Percentiles rank a stretch among this genome's conserved stretches.
Conservation (phyloP, 2,329 filamentous ascomycete genomes). For the Trichoderma guizhouense region DNA sequence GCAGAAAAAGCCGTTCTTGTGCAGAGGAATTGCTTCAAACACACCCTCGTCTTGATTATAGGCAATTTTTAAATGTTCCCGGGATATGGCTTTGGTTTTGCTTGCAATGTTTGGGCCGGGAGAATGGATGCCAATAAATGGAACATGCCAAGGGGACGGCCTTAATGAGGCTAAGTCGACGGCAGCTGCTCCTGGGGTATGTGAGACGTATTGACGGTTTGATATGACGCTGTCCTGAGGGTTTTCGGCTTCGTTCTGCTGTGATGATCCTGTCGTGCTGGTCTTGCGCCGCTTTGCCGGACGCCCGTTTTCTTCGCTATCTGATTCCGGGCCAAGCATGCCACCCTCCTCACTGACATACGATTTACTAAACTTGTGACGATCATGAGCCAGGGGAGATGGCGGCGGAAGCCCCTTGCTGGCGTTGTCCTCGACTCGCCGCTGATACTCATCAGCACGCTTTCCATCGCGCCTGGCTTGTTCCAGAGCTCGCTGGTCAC, state of each 20-base stretch:
- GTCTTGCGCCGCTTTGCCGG: slow-evolving; percentile 47
- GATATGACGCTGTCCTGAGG: slow-evolving; percentile 48
- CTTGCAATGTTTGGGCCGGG: slow-evolving; percentile 57
- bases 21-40: slow-evolving; percentile 62
- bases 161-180: slow-evolving; percentile 59
- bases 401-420: slow-evolving; percentile 49
- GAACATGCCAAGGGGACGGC: slow-evolving; percentile 59
- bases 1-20: slow-evolving; percentile 67
- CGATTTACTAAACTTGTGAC: slow-evolving; percentile 58
- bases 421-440: slow-evolving; percentile 45
- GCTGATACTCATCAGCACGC: slow-evolving; percentile 44
- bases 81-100: slow-evolving; percentile 69
- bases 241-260: slow-evolving; percentile 42
- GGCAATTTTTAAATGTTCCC: slow-evolving; percentile 68
- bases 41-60: slow-evolving; percentile 61
- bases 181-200: slow-evolving; percentile 56
- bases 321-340: slow-evolving; percentile 62
- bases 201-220: slow-evolving; percentile 58
- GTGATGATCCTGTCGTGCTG: slow-evolving; percentile 42
- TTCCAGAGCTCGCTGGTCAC: slow-evolving; percentile 60
- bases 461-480: slow-evolving; percentile 53
- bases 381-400: slow-evolving; percentile 48
- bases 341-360: slow-evolving; percentile 69
- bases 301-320: slow-evolving; percentile 49
- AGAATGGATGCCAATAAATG: slow-evolving; percentile 70